Evolutionary conservation across 2,329 filamentous ascomycete species (phyloP).

Genomic region (Aspergillus ibericus): DNA sequence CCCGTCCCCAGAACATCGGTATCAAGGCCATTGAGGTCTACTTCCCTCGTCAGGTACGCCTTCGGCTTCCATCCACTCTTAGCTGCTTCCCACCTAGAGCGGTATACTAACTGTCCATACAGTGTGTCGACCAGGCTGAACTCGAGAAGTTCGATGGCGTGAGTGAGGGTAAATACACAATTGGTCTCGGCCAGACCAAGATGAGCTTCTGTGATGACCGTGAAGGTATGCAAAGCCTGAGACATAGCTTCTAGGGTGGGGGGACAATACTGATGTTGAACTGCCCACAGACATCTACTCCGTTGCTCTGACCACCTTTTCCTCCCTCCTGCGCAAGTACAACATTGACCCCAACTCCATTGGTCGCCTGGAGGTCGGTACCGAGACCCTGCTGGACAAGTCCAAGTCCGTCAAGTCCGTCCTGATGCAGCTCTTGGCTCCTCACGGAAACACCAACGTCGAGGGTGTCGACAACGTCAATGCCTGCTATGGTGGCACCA

Average conservation of each 20-base stretch:
- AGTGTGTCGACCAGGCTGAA: conserved; percentile 83
- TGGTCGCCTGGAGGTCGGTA: conserved; percentile 80
- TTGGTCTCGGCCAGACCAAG: conserved; percentile 85
- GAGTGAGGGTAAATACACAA: conserved; percentile 80
- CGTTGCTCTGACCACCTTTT: conserved; percentile 73
- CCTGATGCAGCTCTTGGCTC: conserved; percentile 79
- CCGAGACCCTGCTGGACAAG: conserved; percentile 83
- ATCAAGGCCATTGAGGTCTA: conserved; percentile 93
- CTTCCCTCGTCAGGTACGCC: conserved; percentile 78
- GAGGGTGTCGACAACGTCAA: conserved; percentile 83
- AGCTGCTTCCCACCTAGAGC: conserved; percentile 8
- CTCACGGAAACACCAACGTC: conserved; percentile 72
- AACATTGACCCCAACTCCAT: conserved; percentile 75
- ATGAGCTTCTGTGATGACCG: conserved; percentile 92
- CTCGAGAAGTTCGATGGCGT: conserved; percentile 87
- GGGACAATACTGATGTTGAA: conserved; percentile 11
- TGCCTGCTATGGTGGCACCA: conserved; percentile 84
- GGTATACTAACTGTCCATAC: conserved; percentile 16
- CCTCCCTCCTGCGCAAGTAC: conserved; percentile 79
- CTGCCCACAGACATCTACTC: conserved; percentile 78
- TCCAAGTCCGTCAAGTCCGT: conserved; percentile 89
- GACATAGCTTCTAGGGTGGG: background rate
- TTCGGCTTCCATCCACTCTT: background rate
- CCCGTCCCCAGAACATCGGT: conserved; percentile 82
- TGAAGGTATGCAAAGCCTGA: conserved; percentile 61